Evolutionary conservation across 2,329 filamentous ascomycete genomes (phyloP), one percentile per base, ranked within the genome.

Genomic region (Diaporthe longicolla): DNA sequence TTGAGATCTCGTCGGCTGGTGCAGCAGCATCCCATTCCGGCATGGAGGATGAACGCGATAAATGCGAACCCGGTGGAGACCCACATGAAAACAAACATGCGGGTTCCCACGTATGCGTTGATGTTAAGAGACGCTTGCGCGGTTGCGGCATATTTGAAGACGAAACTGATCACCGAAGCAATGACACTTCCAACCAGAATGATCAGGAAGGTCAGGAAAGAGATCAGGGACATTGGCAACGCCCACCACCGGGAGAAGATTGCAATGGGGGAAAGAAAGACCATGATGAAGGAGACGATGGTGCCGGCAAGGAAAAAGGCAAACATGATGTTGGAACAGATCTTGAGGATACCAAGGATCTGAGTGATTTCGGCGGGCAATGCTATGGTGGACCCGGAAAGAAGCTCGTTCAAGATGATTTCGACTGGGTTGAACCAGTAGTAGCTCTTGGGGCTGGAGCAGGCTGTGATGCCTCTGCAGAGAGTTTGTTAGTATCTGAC

Each of bases 391-490:
- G 95, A 95, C 57, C 95, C 95, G 15, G 94, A 85, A 13, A 98
- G 88, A 37, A 98, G 87, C 84, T 98, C 93, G 78, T 90, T 90
- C 76, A 95, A 86, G 63, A 98, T 85, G 77, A 98, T 94, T 73
- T 93, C 86, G 55, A 98, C 93, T 0, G 95, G 95, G 82, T 98
- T 95, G 85, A 98, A 98, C 93, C 94, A 97, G 85, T 94, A 98
- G 72, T 95, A 86, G 10, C 87, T 86, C 78, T 90, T 79, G 0
- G 95, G 93, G 8, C 84, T 83, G 10, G 93, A 95, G 84, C 96
- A 98, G 76, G 85, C 84, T 0, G 94, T 96, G 76, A 97, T 91
- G 50, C 94, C 94, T 78, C 92, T 88, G 75, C 80, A 93, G 87
- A 76, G 91, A 89, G 26, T 91, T 85, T 4, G 65, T 63, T 70